Base-by-base conservation (phyloP, 768 basidiomycete species). In the Kwoniella mangroviensis region DNA sequence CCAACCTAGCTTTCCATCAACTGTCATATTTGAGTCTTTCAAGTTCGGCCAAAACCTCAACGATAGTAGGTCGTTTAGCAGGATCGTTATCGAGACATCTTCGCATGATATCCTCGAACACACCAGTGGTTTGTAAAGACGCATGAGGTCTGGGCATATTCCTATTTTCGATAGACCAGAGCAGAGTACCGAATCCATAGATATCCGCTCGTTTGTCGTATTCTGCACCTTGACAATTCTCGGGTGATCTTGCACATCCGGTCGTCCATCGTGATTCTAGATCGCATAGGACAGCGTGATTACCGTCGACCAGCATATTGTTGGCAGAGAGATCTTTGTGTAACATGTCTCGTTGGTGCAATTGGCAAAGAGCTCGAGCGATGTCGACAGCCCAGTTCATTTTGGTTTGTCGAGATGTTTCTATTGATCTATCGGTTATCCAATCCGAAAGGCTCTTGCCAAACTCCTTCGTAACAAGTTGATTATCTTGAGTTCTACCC, bases 81-180 rank as follows among this genome's bases (percentile, higher is more conserved):
- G 58, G 58, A 60, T 60, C 41, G 19, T 24, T 28, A 24, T 26
- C 34, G 1, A 60, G 21, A 21, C 58, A 60, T 60, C 7, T 22
- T 7, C 10, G 12, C 58, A 60, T 60, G 40, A 60, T 60, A 2
- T 43, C 58, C 21, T 42, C 19, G 19, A 60, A 42, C 5, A 60
- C 40, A 2, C 58, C 40, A 43, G 6, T n/a, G 22, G 13, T n/a
- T 60, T 60, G 13, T 7, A 43, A 24, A 21, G 58, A 42, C n/a
- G 58, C 41, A 43, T 60, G 58, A 2, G 34, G n/a, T 43, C 41
- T 60, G 22, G 58, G 58, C 58, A 60, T 60, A 42, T 60, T 60
- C 26, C 21, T 60, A 42, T n/a, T 41, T 15, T 60, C 58, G 13
- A 60, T 60, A 0, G 58, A 41, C 58, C 58, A 60, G 1, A 60